Evolutionary conservation across 495 filamentous ascomycete genomes (phyloP).

Genomic region (Penicillium bovifimosum): DNA sequence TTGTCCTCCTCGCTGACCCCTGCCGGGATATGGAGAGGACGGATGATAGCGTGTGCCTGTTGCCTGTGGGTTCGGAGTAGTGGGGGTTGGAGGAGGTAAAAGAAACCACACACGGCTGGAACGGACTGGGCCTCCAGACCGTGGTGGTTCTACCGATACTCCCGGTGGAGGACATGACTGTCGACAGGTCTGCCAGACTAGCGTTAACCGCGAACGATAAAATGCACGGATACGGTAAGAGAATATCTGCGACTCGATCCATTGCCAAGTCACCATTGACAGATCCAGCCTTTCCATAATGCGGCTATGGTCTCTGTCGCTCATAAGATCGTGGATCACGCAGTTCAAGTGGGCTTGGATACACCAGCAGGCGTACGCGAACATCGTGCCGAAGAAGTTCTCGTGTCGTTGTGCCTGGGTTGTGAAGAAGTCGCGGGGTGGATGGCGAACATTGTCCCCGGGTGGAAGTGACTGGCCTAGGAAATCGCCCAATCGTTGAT

Average conservation of each 20-base stretch:
- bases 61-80: background rate
- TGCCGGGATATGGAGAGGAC: background rate
- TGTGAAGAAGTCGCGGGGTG: background rate
- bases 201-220: background rate
- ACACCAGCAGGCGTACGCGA: conserved; percentile 1
- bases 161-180: background rate
- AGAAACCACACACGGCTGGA: background rate
- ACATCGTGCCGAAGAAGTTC: background rate
- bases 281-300: background rate
- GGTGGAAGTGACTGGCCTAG: background rate
- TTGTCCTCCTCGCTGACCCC: background rate
- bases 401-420: background rate
- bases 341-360: background rate
- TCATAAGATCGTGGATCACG: background rate
- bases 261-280: background rate
- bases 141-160: background rate
- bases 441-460: background rate
- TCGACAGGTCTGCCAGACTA: too few relatives aligned
- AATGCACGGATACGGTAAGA: background rate
- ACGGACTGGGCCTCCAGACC: background rate
- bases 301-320: background rate
- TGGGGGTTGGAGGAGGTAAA: background rate
- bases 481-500: background rate
- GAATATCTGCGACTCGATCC: background rate
- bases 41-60: background rate